Evolutionary conservation across 345 rosid species (phyloP), one percentile per base, ranked within the genome.

Genomic region (Euphorbia lathyris): DNA sequence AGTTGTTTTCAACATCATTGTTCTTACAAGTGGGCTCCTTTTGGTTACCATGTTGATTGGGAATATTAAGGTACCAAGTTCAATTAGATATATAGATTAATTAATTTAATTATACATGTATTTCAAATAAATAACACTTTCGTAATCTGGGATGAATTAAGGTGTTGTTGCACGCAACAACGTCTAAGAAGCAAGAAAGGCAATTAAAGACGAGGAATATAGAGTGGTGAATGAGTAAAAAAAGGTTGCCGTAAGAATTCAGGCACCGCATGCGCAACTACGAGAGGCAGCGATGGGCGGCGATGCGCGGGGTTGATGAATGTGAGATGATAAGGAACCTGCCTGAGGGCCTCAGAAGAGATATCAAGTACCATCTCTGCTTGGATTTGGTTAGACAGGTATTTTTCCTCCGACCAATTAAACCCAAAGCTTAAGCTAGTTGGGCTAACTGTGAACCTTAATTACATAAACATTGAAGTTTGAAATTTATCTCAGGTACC

Each of bases 201-300:
- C 98, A 90, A 26, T 53, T 94, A 77, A 94, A 90, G 85, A 91
- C 91, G 98, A 91, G 97, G 77, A 90, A 95, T 78, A 74, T 95
- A 69, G 99, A 95, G 69, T 88, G 96, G 99, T 95, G 99, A 97
- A 95, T 95, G 99, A 87, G 89, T 82, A 90, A 90, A 81, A 90
- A 92, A 77, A 86, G 76, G 19, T 69, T 94, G 74, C 98, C 98
- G 5, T 74, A 71, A 16, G 97, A 89, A 14, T 94, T 90, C 84
- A 72, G 90, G 79, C 98, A 87, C 72, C 82, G 98, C 66, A 95
- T 94, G 22, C 90, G 97, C 8, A 88, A 87, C 85, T 91, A 88
- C 30, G 98, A 94, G 78, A 76, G 98, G 67, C 98, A 91, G 64
- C 79, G 90, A 4, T 94, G 98, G 98, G 98, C 98, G 0, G 98